phyloP scores from a whole-genome alignment of 768 basidiomycete species.

The Fomitopsis pulvina region DNA sequence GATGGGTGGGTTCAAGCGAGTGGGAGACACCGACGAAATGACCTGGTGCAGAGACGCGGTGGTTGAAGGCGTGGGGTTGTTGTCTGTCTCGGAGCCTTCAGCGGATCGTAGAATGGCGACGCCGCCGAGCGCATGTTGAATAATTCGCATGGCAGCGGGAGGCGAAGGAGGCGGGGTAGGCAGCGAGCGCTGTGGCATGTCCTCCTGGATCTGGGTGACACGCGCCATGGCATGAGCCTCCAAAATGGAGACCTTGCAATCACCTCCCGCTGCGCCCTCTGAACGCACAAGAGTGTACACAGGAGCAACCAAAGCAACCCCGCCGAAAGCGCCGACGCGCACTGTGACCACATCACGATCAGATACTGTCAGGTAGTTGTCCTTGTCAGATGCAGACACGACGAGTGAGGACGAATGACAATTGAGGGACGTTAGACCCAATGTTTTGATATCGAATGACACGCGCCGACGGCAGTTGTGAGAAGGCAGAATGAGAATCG shows the following conservation, averaged over 20 bases:
- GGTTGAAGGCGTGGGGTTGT: background rate
- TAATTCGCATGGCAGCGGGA: background rate
- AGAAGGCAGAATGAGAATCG: background rate
- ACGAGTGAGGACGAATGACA: background rate
- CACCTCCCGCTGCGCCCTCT: background rate
- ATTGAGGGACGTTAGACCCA: background rate
- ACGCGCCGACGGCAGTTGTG: background rate
- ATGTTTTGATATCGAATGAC: background rate
- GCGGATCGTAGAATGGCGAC: no score
- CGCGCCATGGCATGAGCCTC: background rate
- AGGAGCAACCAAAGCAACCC: conserved; percentile 2
- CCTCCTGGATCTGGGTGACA: background rate
- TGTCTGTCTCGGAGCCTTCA: no score
- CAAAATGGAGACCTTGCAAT: background rate
- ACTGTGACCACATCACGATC: conserved; percentile 4
- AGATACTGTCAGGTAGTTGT: background rate
- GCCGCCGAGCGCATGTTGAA: background rate
- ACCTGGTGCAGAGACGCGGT: background rate
- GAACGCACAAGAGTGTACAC: background rate
- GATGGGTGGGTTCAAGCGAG: background rate
- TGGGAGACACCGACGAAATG: background rate
- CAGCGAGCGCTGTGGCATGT: conserved; percentile 1
- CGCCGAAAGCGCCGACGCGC: conserved; percentile 2
- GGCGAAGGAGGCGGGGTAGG: conserved; percentile 8
- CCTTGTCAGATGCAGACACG: background rate